Conservation (phyloP, 352 stramenopile genomes). For the Pythium monospermum region DNA sequence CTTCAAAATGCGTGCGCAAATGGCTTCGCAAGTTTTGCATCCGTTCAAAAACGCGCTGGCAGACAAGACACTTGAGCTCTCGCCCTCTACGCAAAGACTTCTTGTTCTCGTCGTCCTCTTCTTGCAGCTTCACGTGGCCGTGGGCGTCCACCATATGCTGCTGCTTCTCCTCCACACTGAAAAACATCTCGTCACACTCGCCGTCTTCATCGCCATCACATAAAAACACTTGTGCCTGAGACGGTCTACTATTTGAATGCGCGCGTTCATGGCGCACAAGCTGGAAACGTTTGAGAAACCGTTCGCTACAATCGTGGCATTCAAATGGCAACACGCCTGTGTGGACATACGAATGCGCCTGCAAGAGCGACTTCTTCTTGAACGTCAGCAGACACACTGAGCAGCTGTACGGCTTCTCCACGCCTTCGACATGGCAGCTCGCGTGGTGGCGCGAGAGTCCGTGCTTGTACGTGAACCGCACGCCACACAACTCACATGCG, state of each 20-base stretch:
- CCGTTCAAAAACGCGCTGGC: slow-evolving; percentile 39
- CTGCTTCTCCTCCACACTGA: slow-evolving; percentile 38
- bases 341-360: slow-evolving; percentile 74
- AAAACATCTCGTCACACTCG: slow-evolving; percentile 51
- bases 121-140: neutral
- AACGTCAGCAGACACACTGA: slow-evolving; percentile 55
- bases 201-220: slow-evolving; percentile 31
- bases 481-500: slow-evolving; percentile 47
- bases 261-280: slow-evolving; percentile 43
- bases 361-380: slow-evolving; percentile 78
- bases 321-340: slow-evolving; percentile 70
- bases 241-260: slow-evolving; percentile 21
- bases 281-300: slow-evolving; percentile 62
- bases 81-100: slow-evolving; percentile 2
- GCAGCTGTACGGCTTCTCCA: slow-evolving; percentile 45
- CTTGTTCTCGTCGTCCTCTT: neutral
- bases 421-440: slow-evolving; percentile 31
- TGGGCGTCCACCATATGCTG: slow-evolving; percentile 37
- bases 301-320: slow-evolving; percentile 49
- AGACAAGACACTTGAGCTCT: slow-evolving; percentile 46
- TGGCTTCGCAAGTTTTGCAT: slow-evolving; percentile 57
- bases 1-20: slow-evolving; percentile 57
- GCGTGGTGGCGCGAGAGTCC: slow-evolving; percentile 49
- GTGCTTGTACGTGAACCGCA: slow-evolving; percentile 67
- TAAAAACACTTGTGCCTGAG: slow-evolving; percentile 41